Conservation (phyloP, 306 rosid genomes). For the Rubus idaeus region DNA sequence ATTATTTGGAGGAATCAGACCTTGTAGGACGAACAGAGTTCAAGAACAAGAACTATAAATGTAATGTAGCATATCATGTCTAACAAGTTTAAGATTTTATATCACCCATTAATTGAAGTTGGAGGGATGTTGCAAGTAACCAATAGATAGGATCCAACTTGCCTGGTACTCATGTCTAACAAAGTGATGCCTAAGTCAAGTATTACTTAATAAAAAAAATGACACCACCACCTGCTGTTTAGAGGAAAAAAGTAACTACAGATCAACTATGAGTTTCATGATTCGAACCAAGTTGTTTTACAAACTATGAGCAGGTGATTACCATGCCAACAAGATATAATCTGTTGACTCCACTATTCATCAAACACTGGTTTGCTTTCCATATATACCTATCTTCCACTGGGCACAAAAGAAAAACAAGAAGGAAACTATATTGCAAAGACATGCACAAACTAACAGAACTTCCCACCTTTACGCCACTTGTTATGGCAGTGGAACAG, state of each 20-base stretch:
- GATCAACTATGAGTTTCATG: neutral
- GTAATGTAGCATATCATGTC: neutral
- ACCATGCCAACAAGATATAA: slow-evolving; percentile 10
- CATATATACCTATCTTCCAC: slow-evolving; percentile 6
- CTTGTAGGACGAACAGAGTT: neutral
- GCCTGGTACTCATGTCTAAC: neutral
- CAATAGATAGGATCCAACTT: neutral
- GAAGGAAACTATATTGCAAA: neutral
- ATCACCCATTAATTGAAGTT: neutral
- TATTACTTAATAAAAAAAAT: neutral
- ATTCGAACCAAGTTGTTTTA: neutral
- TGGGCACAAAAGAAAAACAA: slow-evolving; percentile 1
- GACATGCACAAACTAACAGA: neutral
- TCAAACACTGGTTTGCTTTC: neutral
- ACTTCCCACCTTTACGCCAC: slow-evolving; percentile 69
- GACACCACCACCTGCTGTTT: neutral
- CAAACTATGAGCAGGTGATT: neutral
- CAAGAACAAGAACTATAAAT: neutral
- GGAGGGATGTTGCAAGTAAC: neutral
- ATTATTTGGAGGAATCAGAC: neutral
- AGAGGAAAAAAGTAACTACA: neutral
- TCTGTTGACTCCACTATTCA: slow-evolving; percentile 11
- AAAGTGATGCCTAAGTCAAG: neutral
- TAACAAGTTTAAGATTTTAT: neutral
- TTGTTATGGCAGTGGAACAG: slow-evolving; percentile 72